Evolutionary conservation across 768 basidiomycete genomes (phyloP).

Genomic region (Termitomyces heimii): DNA sequence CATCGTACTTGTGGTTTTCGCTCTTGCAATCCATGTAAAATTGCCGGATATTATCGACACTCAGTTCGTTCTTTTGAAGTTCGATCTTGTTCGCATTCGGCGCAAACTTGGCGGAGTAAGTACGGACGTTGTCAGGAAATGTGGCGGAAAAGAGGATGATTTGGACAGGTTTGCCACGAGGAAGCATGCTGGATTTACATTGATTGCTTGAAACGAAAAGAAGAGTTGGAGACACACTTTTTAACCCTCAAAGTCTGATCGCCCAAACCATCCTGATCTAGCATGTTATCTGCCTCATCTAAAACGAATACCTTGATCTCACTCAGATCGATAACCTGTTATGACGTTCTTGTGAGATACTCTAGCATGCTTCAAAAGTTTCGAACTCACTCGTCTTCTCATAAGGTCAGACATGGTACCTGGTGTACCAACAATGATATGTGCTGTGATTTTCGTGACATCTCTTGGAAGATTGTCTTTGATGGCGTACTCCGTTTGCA

Average conservation of each 20-base stretch:
- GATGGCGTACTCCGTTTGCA: slow-evolving; percentile 95
- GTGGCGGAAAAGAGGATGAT: slow-evolving; percentile 98
- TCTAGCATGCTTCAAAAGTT: neutral
- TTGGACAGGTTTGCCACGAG: slow-evolving; percentile 51
- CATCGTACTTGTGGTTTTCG: slow-evolving; percentile 93
- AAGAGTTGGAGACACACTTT: slow-evolving; percentile 51
- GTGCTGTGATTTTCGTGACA: slow-evolving; percentile 69
- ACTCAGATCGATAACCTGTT: slow-evolving; percentile 63
- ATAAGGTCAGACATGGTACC: slow-evolving; percentile 92
- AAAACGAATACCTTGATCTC: slow-evolving; percentile 90
- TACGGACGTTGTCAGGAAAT: slow-evolving; percentile 89
- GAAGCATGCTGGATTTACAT: slow-evolving; percentile 43
- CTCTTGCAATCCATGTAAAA: slow-evolving; percentile 96
- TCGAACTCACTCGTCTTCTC: slow-evolving; percentile 41
- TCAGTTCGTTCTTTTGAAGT: slow-evolving; percentile 88
- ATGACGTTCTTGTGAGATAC: neutral
- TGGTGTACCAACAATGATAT: slow-evolving; percentile 93
- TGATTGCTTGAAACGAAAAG: neutral
- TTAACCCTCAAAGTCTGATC: slow-evolving; percentile 93
- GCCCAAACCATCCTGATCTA: slow-evolving; percentile 89
- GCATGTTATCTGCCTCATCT: slow-evolving; percentile 99
- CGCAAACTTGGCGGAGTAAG: slow-evolving; percentile 90
- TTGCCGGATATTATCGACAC: slow-evolving; percentile 90
- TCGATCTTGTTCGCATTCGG: slow-evolving; percentile 96
- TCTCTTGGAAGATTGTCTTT: slow-evolving; percentile 73